A percentile compares a stretch with the other conserved stretches of the same genome.
These are phyloP conservation scores for Nicotiana attenuata DNA, from an alignment of 257 asterid genomes.

Conservation along the genomic window DNA sequence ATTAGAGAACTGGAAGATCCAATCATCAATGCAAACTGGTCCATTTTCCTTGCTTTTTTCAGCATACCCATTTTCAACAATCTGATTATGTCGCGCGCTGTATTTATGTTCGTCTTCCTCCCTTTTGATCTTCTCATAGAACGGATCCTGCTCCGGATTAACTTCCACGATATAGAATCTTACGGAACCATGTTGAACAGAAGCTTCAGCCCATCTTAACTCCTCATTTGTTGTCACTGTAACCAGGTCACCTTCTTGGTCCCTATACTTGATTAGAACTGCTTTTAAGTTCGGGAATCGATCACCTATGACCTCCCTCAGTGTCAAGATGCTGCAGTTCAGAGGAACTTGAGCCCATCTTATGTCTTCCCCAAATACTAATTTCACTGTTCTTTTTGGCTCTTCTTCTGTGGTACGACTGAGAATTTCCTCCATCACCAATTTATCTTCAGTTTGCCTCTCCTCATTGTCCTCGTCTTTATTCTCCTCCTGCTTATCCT, in stretches of 20 bases:
- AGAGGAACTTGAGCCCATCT: slow-evolving; percentile 76
- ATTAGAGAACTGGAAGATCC: slow-evolving; percentile 73
- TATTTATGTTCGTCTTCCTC: slow-evolving; percentile 15
- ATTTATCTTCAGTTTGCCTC: slow-evolving; percentile 22
- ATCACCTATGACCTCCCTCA: slow-evolving; percentile 52
- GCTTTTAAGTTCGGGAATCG: slow-evolving; percentile 52
- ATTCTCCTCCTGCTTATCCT: neutral
- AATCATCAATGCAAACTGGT: slow-evolving; percentile 59
- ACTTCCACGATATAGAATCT: slow-evolving; percentile 67
- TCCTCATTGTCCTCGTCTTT: slow-evolving; percentile 19
- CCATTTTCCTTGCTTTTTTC: slow-evolving; percentile 29
- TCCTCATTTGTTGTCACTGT: slow-evolving; percentile 77
- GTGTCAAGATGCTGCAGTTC: slow-evolving; percentile 46
- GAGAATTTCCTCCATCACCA: slow-evolving; percentile 59
- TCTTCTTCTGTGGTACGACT: slow-evolving; percentile 36
- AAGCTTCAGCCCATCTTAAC: slow-evolving; percentile 77
- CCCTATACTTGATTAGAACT: slow-evolving; percentile 70
- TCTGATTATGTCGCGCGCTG: slow-evolving; percentile 14
- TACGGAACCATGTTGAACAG: slow-evolving; percentile 49
- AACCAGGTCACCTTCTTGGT: slow-evolving; percentile 83
- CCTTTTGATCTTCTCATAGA: slow-evolving; percentile 30
- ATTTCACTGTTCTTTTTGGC: slow-evolving; percentile 46
- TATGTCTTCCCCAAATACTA: slow-evolving; percentile 81
- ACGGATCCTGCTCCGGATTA: slow-evolving; percentile 62
- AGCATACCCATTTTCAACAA: slow-evolving; percentile 32